phyloP scores from a whole-genome alignment of 768 basidiomycete species.

The Boletus edulis region DNA sequence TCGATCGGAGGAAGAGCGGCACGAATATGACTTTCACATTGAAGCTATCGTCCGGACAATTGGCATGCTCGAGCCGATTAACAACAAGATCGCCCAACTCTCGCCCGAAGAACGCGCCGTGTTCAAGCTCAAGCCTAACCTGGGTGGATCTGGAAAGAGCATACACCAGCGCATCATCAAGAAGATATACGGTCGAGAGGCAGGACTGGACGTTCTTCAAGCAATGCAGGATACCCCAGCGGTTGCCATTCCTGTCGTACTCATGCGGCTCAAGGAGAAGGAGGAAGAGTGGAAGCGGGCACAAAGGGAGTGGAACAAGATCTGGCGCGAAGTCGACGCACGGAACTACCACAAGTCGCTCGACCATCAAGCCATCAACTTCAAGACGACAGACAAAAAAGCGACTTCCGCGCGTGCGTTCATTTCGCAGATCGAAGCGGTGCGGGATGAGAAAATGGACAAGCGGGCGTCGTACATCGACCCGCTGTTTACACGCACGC shows the following conservation, averaged over 20 bases:
- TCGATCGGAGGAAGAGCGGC: constrained; percentile 95
- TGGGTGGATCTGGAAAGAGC: constrained; percentile 79
- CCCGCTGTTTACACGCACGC: constrained; percentile 53
- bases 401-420: constrained; percentile 71
- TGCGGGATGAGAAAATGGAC: constrained; percentile 78
- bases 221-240: constrained; percentile 93
- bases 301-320: constrained; percentile 97
- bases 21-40: constrained; percentile 98
- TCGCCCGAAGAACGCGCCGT: constrained; percentile 69
- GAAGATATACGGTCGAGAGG: constrained; percentile 93
- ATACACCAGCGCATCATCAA: constrained; percentile 93
- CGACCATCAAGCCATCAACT: constrained; percentile 89
- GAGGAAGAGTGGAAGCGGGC: constrained; percentile 99
- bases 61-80: constrained; percentile 85
- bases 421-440: constrained; percentile 80
- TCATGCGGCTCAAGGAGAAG: constrained; percentile 88
- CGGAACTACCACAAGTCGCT: constrained; percentile 91
- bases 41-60: constrained; percentile 94
- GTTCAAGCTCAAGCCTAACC: constrained; percentile 87
- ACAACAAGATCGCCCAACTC: constrained; percentile 81
- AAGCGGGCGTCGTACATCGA: constrained; percentile 61
- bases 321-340: constrained; percentile 96
- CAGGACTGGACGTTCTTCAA: constrained; percentile 75
- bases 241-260: constrained; percentile 85
- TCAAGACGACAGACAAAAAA: constrained; percentile 91